Base-by-base conservation (phyloP, 169 alveolate genomes). In the Besnoitia besnoiti region DNA sequence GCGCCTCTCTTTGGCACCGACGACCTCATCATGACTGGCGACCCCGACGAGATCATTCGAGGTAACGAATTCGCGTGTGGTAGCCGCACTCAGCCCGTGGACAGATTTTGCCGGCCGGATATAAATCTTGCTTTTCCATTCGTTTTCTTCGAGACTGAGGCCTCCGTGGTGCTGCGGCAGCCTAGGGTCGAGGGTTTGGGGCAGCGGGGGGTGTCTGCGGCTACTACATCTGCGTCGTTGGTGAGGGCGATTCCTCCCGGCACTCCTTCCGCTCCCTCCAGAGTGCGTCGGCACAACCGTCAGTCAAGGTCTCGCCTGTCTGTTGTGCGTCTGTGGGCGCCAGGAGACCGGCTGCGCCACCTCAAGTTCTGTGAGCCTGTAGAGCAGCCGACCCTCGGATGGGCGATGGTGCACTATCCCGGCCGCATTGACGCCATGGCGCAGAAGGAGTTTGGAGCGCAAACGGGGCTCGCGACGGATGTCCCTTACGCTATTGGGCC, bases 321-420 rank as follows among this genome's bases (percentile, higher is more conserved):
- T 61, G 77, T 10, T 24, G 77, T n/a, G 77, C 77, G n/a, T 61
- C 37, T 61, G 10, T 61, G 35, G 40, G 40, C 33, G 35, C 37
- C 90, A 90, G 93, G 93, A 16, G 93, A 90, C 49, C 93, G 93
- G 42, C 89, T 90, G 82, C 93, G 89, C 0, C 93, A 90, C 46
- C 44, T 90, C 55, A 90, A 90, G 84, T 76, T 33, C 49, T 90
- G 93, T 46, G 93, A 90, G 84, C 89, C 93, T 12, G 27, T 90
- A 16, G 89, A 67, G 77, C 93, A 90, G 67, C 67, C 33, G 62
- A 85, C 82, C 46, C 82, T 90, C 40, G 93, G 93, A 21, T 90
- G 93, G 93, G 93, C 82, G 62, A 24, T 90, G 49, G 89, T 90
- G 27, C 93, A 90, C 44, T 90, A 76, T 39, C 93, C 93, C 10